Conservation (phyloP, 2,329 filamentous ascomycete genomes). For the Fusarium equiseti region DNA sequence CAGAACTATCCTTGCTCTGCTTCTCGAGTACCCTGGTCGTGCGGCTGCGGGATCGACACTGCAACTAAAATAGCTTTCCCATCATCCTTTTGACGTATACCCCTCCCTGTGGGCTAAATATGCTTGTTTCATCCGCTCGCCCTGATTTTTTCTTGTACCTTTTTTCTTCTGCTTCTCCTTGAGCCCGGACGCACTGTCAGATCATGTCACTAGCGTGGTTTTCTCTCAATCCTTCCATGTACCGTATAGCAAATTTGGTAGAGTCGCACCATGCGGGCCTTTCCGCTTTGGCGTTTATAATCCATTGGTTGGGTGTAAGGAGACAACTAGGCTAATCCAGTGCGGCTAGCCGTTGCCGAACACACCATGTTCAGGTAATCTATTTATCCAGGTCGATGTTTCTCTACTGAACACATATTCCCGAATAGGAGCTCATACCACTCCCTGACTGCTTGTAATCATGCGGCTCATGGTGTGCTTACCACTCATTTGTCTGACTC, state of each 20-base stretch:
- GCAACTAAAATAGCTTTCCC: not conserved
- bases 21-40: not conserved
- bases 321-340: not conserved
- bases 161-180: not conserved
- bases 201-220: not conserved
- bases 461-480: conserved; percentile 14
- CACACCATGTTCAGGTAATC: not conserved
- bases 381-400: not conserved
- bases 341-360: not conserved
- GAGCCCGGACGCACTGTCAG: not conserved
- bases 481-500: not conserved
- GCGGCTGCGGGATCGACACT: not conserved
- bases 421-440: not conserved
- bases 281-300: not conserved
- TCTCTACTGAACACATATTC: not conserved
- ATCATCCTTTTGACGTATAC: not conserved
- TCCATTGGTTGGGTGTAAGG: not conserved
- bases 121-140: not conserved
- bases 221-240: no score
- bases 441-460: not conserved
- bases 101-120: not conserved
- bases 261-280: no score
- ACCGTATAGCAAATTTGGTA: not conserved
- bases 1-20: not conserved
- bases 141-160: not conserved